Evolutionary conservation across 768 basidiomycete genomes (phyloP), one percentile per base, ranked within the genome.

Genomic region (Hemileccinum rubropunctum): DNA sequence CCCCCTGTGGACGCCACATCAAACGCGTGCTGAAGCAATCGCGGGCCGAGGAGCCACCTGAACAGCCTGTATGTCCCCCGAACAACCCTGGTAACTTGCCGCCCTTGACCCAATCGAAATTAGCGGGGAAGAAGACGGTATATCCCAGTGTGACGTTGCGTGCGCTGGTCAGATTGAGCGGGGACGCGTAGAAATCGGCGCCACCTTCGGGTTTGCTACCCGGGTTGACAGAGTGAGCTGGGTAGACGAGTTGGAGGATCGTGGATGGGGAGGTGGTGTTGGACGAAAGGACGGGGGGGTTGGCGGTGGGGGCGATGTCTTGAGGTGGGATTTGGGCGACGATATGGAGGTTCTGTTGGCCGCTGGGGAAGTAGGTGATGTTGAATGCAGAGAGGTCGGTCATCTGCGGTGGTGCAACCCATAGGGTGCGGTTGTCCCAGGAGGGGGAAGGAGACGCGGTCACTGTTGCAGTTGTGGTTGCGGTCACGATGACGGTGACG

Each of bases 71-170:
- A 54, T 78, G 81, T 0, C 87, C 87, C 0, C 86, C 86, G 58
- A 83, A 91, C 4, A 93, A 54, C 1, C 92, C 93, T 0, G 92
- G 90, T 6, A 95, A 64, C 68, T 97, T 95, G 7, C 93, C 93
- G 5, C 80, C 92, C 46, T 79, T 73, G 15, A 91, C 89, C 75
- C 82, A 95, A 45, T 85, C 75, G 55, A 91, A 95, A 52, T 82
- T 78, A 0, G 46, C 52, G 0, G 87, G 88, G 60, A 95, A 91
- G 66, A 83, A 92, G 10, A 91, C 82, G 62, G 81, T 82, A 63
- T 92, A 95, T 18, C 59, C 68, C 38, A 89, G 61, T 8, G 80
- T 78, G 23, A 84, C 82, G 52, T 75, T 84, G 20, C 50, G 57
- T 8, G 82, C 84, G 17, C 60, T 39, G 0, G 69, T 43, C 14